These are phyloP conservation scores for Aspergillus persii DNA, from an alignment of 2,329 filamentous ascomycete genomes.

Conservation along the genomic window DNA sequence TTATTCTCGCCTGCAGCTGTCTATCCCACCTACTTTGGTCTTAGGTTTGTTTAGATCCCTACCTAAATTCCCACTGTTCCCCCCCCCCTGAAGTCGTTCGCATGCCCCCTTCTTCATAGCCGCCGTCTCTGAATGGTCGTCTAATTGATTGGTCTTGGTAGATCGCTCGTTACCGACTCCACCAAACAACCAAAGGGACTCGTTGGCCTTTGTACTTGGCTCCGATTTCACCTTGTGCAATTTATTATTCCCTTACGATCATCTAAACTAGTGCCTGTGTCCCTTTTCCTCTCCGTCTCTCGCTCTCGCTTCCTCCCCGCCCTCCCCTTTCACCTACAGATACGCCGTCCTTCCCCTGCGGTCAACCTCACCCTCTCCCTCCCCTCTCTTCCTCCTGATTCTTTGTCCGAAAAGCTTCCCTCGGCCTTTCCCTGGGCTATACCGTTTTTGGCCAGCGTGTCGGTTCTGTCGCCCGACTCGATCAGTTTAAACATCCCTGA, in stretches of 20 bases:
- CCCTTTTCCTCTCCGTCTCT: neutral
- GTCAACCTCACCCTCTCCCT: neutral
- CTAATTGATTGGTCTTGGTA: slow-evolving; percentile 25
- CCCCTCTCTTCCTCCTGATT: neutral
- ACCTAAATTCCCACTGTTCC: slow-evolving; percentile 3
- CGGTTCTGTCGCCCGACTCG: neutral
- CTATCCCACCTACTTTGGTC: slow-evolving; percentile 5
- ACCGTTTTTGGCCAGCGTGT: neutral
- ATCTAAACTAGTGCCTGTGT: slow-evolving; percentile 1
- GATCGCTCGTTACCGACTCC: slow-evolving; percentile 24
- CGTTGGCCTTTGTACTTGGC: slow-evolving; percentile 4
- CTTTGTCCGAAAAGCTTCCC: neutral
- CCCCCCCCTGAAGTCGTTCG: slow-evolving; percentile 14
- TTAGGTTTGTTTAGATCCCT: slow-evolving; percentile 8
- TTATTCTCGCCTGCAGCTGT: neutral
- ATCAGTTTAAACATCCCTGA: neutral
- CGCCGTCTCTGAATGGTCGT: slow-evolving; percentile 19
- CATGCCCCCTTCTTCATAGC: slow-evolving; percentile 13
- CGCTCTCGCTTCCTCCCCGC: neutral
- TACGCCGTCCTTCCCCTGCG: neutral
- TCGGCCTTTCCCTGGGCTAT: neutral
- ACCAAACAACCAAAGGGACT: slow-evolving; percentile 22
- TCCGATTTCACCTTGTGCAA: neutral
- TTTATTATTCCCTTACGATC: neutral
- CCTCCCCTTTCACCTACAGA: neutral